Conservation (phyloP, 225 moss, liverwort and hornwort genomes). For the Neckera pumila region DNA sequence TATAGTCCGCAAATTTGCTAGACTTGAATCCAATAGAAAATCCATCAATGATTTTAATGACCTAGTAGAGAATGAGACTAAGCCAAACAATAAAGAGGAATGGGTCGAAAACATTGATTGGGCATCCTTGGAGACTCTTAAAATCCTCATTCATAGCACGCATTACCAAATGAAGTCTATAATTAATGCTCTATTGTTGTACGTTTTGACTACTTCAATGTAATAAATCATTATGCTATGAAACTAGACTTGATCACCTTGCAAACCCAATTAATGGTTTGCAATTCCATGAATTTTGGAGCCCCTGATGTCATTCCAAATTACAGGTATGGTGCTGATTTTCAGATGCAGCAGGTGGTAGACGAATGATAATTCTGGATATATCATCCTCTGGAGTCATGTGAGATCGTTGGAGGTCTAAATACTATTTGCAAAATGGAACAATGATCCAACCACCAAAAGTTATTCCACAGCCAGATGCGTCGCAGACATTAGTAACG, state of each 20-base stretch:
- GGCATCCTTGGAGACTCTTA: neutral
- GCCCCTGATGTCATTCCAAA: neutral
- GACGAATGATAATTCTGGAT: neutral
- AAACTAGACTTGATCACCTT: neutral
- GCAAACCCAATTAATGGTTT: neutral
- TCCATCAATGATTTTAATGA: neutral
- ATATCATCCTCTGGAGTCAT: neutral
- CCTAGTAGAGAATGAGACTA: neutral
- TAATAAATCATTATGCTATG: neutral
- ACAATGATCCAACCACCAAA: too few relatives aligned
- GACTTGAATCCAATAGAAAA: neutral
- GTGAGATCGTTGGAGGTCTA: neutral
- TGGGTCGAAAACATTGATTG: neutral
- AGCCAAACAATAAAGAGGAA: neutral
- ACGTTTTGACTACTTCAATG: neutral
- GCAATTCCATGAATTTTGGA: neutral
- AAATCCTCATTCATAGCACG: neutral
- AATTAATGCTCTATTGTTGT: neutral
- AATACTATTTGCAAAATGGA: neutral
- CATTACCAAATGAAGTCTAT: neutral
- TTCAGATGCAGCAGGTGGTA: too few relatives aligned
- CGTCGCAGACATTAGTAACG: too few relatives aligned
- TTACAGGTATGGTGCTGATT: neutral
- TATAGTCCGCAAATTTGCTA: fast-evolving
- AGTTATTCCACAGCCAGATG: neutral